Evolutionary conservation across 192 early-diverging fungal genomes (phyloP), one percentile per base, ranked within the genome.

Genomic region (Coemansia javaensis): DNA sequence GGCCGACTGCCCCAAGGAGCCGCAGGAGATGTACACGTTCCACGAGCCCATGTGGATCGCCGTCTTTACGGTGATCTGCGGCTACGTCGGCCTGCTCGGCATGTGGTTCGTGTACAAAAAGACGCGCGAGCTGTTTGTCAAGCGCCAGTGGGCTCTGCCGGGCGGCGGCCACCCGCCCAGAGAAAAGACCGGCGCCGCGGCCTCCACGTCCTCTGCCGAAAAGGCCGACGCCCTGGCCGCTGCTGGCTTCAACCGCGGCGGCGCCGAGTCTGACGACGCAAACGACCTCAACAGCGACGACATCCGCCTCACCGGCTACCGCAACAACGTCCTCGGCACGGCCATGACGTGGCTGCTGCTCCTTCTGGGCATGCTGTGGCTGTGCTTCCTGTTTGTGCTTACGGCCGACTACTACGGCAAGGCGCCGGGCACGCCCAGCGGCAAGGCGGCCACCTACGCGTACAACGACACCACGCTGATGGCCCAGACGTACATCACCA

Each of bases 371-470:
- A 4, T 69, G 50, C 46, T 52, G 9, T 56, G 67, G 63, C 27
- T 76, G 10, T 49, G 47, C 24, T 68, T 44, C 40, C 53, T 81
- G 46, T 55, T 68, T 34, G 39, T 69, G 5, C 47, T 76, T 18
- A 53, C 56, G 0, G 62, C 64, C 18, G 78, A 80, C 55, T 80
- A 70, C 41, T 80, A 80, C 32, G 52, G 56, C 40, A 55, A 32
- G 13, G 24, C 50, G 31, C 45, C 50, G 2, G 23, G 25, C 32
- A 51, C 43, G 7, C 48, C 47, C 7, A 23, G 17, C 3, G 40
- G 36, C 39, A 40, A 57, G 9, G 34, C 52, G 21, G 68, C 57
- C 32, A 32, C 40, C 17, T 40, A 57, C 12, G 62, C 74, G 44
- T 50, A 73, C 40, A 56, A 63, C 28, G 57, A 72, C 35, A 48